Evolutionary conservation across 2,329 filamentous ascomycete species (phyloP).

Genomic region (Zasmidium citrigriseum): DNA sequence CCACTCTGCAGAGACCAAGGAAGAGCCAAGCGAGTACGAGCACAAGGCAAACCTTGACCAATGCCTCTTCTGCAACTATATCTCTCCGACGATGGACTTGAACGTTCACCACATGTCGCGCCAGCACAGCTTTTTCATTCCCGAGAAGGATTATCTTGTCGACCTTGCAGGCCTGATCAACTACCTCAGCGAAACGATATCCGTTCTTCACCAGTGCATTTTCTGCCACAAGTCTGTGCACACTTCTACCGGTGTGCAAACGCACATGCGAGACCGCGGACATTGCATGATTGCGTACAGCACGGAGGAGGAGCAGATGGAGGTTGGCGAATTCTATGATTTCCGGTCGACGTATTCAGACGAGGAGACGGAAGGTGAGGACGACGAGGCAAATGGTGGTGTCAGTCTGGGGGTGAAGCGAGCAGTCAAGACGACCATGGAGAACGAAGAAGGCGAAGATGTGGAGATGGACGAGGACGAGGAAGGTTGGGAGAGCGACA

Average conservation of each 20-base stretch:
- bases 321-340: conserved; percentile 95
- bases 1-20: conserved; percentile 42
- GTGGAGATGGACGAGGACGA: conserved; percentile 57
- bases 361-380: conserved; percentile 62
- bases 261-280: conserved; percentile 94
- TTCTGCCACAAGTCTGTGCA: conserved; percentile 83
- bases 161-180: conserved; percentile 79
- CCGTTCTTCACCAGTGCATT: conserved; percentile 79
- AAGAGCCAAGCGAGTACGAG: conserved; percentile 33
- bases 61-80: conserved; percentile 92
- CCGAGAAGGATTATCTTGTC: conserved; percentile 80
- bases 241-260: conserved; percentile 79
- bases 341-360: conserved; percentile 96
- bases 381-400: conserved; percentile 52
- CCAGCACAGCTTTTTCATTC: conserved; percentile 93
- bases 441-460: conserved; percentile 55
- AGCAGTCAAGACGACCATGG: conserved; percentile 44
- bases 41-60: conserved; percentile 46
- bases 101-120: conserved; percentile 89
- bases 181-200: conserved; percentile 77
- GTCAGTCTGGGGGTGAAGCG: conserved; percentile 70
- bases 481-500: conserved; percentile 97
- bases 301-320: conserved; percentile 84
- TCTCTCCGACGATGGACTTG: conserved; percentile 72
- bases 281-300: conserved; percentile 97